Evolutionary conservation across 345 rosid genomes (phyloP).

Genomic region (Nephelium lappaceum): DNA sequence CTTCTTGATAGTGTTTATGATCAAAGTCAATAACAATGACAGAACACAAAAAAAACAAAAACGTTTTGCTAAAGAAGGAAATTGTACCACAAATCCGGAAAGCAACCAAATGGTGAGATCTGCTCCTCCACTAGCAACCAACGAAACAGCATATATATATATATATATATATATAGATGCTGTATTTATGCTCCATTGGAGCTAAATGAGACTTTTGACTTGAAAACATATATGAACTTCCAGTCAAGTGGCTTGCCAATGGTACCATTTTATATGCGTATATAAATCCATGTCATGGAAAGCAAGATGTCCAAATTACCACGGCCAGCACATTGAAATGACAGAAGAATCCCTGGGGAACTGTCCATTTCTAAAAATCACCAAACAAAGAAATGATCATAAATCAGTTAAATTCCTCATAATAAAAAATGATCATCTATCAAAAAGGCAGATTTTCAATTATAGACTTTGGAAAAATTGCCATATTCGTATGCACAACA

Average conservation of each 20-base stretch:
- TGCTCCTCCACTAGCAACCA: conserved; percentile 75
- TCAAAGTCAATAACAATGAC: not conserved
- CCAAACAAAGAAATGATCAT: conserved; percentile 2
- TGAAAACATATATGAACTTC: conserved; percentile 51
- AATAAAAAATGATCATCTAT: not conserved
- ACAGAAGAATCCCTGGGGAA: conserved; percentile 69
- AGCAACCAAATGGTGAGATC: conserved; percentile 70
- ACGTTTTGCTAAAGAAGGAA: not conserved
- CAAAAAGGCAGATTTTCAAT: too few species aligned
- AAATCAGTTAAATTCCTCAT: not conserved
- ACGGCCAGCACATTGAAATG: conserved; percentile 68
- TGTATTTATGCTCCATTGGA: conserved; percentile 37
- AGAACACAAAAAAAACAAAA: not conserved
- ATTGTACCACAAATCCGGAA: conserved; percentile 58
- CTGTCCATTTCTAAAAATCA: conserved; percentile 57
- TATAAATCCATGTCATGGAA: conserved; percentile 44
- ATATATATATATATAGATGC: conserved; percentile 56
- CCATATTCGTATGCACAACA: too few species aligned
- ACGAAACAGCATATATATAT: conserved; percentile 59
- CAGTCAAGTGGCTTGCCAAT: conserved; percentile 50
- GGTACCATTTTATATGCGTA: conserved; percentile 52
- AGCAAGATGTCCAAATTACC: conserved; percentile 66
- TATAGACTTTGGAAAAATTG: too few species aligned
- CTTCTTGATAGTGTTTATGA: not conserved
- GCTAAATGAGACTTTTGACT: conserved; percentile 39